Percentiles rank a stretch among this genome's conserved stretches.
phyloP scores from a whole-genome alignment of 768 basidiomycete genomes.

The Agrocybe chaxingu region DNA sequence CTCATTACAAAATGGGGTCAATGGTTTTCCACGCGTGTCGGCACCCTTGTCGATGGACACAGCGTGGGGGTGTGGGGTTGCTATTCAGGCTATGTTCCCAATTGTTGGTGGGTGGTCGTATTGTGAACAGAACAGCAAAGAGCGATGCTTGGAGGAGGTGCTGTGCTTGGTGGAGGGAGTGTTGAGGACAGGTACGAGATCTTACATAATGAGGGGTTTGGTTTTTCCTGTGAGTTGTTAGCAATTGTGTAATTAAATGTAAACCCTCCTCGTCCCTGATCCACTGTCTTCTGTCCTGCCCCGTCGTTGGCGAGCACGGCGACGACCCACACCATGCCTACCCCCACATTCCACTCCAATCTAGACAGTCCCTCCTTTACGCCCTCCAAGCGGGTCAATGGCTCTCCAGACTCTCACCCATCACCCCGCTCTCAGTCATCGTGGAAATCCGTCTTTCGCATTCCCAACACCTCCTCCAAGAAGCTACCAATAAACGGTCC shows the following conservation, averaged over 20 bases:
- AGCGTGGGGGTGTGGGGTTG: too few relatives aligned
- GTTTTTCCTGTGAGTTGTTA: slow-evolving; percentile 19
- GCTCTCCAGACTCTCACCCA: slow-evolving; percentile 19
- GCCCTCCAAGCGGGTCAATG: slow-evolving; percentile 13
- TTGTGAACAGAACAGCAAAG: too few relatives aligned
- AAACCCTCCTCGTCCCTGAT: slow-evolving; percentile 20
- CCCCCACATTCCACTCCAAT: slow-evolving; percentile 19
- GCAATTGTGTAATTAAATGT: slow-evolving; percentile 18
- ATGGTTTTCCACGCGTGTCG: too few relatives aligned
- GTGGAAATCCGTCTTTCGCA: slow-evolving; percentile 78
- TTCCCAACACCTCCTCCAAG: slow-evolving; percentile 62
- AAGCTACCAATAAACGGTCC: slow-evolving; percentile 44
- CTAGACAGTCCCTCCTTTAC: slow-evolving; percentile 18
- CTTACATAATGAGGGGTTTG: slow-evolving; percentile 24
- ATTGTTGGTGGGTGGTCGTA: too few relatives aligned
- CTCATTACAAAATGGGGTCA: too few relatives aligned
- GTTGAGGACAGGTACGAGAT: slow-evolving; percentile 13
- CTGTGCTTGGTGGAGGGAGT: background rate
- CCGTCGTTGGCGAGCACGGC: slow-evolving; percentile 11
- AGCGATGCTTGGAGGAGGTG: background rate
- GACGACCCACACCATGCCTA: slow-evolving; percentile 21
- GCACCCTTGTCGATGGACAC: background rate
- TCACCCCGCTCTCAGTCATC: slow-evolving; percentile 31
- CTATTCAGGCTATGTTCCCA: too few relatives aligned
- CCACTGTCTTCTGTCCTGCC: slow-evolving; percentile 12